These are phyloP conservation scores for Dryas drummondii DNA, from an alignment of 306 rosid genomes.

Conservation along the genomic window DNA sequence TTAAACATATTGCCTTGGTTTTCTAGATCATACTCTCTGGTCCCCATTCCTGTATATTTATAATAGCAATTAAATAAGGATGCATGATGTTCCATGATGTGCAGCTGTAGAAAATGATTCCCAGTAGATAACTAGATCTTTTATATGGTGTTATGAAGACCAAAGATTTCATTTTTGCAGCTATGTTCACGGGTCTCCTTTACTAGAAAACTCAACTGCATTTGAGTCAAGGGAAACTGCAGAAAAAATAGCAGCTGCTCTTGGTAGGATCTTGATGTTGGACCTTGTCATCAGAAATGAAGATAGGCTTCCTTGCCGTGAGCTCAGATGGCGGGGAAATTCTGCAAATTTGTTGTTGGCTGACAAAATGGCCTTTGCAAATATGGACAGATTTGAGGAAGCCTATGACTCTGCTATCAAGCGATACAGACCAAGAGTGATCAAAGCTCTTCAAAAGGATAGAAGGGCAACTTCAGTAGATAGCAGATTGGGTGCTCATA, in stretches of 20 bases:
- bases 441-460: conserved; percentile 69
- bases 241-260: conserved; percentile 71
- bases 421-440: conserved; percentile 58
- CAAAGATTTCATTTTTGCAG: conserved; percentile 48
- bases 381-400: conserved; percentile 54
- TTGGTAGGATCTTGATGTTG: conserved; percentile 85
- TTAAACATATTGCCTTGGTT: not conserved
- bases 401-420: conserved; percentile 63
- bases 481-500: conserved; percentile 48
- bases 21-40: not conserved
- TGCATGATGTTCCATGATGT: conserved; percentile 6
- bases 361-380: conserved; percentile 50
- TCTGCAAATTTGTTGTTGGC: conserved; percentile 80
- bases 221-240: conserved; percentile 64
- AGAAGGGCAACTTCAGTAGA: conserved; percentile 81
- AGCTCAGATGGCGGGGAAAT: conserved; percentile 97
- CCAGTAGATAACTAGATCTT: conserved; percentile 21
- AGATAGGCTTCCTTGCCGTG: conserved; percentile 93
- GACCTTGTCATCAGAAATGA: conserved; percentile 95
- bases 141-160: conserved; percentile 20
- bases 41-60: not conserved
- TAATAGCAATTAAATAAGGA: conserved; percentile 3
- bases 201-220: conserved; percentile 72
- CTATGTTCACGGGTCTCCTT: conserved; percentile 90
- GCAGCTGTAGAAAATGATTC: not conserved